phyloP scores from a whole-genome alignment of 768 basidiomycete genomes.

The Pleurotus citrinopileatus region DNA sequence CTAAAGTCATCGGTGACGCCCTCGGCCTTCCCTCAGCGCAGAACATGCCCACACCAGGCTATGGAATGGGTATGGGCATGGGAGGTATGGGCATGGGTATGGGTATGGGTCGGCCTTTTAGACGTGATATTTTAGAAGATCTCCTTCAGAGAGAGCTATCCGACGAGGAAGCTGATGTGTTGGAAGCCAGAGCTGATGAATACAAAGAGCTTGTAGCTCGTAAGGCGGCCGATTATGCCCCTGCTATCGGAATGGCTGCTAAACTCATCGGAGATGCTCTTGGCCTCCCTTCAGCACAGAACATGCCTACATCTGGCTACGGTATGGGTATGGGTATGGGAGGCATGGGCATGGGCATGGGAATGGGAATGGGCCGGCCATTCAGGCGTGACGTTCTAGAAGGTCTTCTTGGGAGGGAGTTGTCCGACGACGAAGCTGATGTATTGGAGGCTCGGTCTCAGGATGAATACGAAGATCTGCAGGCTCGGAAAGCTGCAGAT shows the following conservation, averaged over 20 bases:
- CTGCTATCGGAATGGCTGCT: not conserved
- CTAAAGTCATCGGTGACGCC: not conserved
- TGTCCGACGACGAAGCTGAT: not conserved
- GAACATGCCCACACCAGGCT: not conserved
- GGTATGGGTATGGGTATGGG: conserved; percentile 1
- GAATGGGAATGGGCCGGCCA: not conserved
- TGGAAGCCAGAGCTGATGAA: not conserved
- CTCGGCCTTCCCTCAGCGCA: not conserved
- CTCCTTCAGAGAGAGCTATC: conserved; percentile 1
- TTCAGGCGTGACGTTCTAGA: conserved; percentile 1
- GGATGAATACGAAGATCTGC: not conserved
- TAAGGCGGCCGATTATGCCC: conserved; percentile 6
- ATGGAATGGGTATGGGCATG: conserved; percentile 1
- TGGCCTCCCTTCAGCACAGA: not conserved
- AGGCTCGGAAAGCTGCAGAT: not conserved
- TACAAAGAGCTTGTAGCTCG: not conserved
- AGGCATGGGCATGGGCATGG: not conserved
- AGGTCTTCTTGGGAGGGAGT: not conserved
- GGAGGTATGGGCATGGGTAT: not conserved
- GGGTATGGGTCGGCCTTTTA: not conserved
- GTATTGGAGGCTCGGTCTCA: not conserved
- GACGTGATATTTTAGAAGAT: not conserved
- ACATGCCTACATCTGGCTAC: not conserved
- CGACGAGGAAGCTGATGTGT: not conserved
- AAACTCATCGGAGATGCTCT: conserved; percentile 2